A percentile compares a stretch with the other conserved stretches of the same genome.
These are phyloP conservation scores for Talaromyces liani DNA, from an alignment of 495 filamentous ascomycete genomes.

Conservation along the genomic window DNA sequence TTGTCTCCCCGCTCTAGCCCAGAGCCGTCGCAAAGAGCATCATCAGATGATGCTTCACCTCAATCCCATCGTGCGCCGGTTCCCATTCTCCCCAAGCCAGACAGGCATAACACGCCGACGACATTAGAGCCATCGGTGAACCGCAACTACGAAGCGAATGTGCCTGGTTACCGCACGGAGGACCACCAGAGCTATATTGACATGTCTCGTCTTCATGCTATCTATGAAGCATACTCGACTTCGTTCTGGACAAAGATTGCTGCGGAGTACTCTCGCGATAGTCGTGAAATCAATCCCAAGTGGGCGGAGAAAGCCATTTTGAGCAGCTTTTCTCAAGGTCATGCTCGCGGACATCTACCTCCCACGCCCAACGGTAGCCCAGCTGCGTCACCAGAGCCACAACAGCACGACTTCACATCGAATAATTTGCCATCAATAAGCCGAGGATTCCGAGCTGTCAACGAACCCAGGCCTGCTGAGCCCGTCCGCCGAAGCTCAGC, in stretches of 20 bases:
- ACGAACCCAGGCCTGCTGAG: background rate
- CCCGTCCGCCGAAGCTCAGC: constrained; percentile 1
- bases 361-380: constrained; percentile 13
- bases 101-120: constrained; percentile 20
- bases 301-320: constrained; percentile 56
- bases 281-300: constrained; percentile 47
- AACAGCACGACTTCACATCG: background rate
- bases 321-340: background rate
- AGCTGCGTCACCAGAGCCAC: constrained; percentile 3
- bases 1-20: constrained; percentile 39
- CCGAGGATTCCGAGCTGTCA: constrained; percentile 9
- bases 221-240: constrained; percentile 61
- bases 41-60: constrained; percentile 4
- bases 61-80: constrained; percentile 38
- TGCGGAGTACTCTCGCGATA: constrained; percentile 51
- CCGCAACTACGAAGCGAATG: constrained; percentile 3
- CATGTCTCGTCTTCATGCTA: constrained; percentile 55
- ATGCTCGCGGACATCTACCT: background rate
- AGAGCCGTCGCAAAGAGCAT: constrained; percentile 20
- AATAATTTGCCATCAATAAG: background rate
- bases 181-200: constrained; percentile 41
- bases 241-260: constrained; percentile 70
- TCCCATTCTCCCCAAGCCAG: constrained; percentile 55
- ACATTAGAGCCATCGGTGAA: constrained; percentile 18
- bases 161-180: constrained; percentile 25